phyloP scores from a whole-genome alignment of 1,139 yeast species.

The Blastobotrys ciferrii region DNA sequence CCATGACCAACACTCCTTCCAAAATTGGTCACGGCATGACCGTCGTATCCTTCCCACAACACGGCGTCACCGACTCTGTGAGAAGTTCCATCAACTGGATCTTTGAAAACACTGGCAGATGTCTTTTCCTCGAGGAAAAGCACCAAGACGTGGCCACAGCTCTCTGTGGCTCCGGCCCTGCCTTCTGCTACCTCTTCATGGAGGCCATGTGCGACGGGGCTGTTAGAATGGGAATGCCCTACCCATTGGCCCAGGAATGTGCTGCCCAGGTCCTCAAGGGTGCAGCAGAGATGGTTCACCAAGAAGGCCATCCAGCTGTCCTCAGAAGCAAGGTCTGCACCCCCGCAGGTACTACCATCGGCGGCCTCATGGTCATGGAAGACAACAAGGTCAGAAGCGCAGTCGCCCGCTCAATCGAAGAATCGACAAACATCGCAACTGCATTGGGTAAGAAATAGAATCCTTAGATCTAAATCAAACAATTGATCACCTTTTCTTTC shows the following conservation, averaged over 20 bases:
- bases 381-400: conserved; percentile 86
- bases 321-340: conserved; percentile 89
- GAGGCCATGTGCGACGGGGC: conserved; percentile 96
- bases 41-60: conserved; percentile 51
- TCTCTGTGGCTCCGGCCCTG: conserved; percentile 95
- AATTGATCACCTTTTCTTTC: too few relatives aligned
- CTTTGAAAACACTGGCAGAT: conserved; percentile 55
- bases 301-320: conserved; percentile 83
- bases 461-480: too few relatives aligned
- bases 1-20: conserved; percentile 99
- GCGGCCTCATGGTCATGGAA: conserved; percentile 90
- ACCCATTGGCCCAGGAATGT: conserved; percentile 74
- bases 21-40: conserved; percentile 90
- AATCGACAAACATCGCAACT: conserved; percentile 82
- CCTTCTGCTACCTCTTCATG: conserved; percentile 83
- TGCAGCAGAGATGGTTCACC: conserved; percentile 84
- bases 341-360: conserved; percentile 98
- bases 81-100: conserved; percentile 55
- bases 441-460: conserved; percentile 54
- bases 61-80: conserved; percentile 47
- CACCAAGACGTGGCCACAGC: conserved; percentile 97
- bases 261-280: conserved; percentile 98
- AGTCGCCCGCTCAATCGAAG: conserved; percentile 84
- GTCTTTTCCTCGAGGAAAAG: conserved; percentile 52
- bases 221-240: conserved; percentile 90